Conservation (phyloP, 805 yeast genomes). For the Cyberlindnera mycetangii region DNA sequence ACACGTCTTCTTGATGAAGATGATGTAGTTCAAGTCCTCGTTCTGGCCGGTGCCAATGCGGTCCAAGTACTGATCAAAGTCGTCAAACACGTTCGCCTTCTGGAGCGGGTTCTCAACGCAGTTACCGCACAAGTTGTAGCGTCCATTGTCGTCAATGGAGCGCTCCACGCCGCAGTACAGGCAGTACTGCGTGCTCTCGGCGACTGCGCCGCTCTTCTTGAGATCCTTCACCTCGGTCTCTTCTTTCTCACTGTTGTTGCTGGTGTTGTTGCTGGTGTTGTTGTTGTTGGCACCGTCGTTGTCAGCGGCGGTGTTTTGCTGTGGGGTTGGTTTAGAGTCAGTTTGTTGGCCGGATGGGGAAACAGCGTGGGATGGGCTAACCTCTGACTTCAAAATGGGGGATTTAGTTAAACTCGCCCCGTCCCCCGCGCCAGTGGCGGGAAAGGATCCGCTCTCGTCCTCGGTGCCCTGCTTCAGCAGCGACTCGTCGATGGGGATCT, state of each 20-base stretch:
- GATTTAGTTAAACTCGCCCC: slow-evolving; percentile 21
- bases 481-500: slow-evolving; percentile 23
- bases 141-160: slow-evolving; percentile 27
- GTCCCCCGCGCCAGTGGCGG: slow-evolving; percentile 7
- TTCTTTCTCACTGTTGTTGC: slow-evolving; percentile 2
- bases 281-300: slow-evolving; percentile 7
- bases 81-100: slow-evolving; percentile 24
- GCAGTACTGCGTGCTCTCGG: slow-evolving; percentile 13
- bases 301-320: slow-evolving; percentile 10
- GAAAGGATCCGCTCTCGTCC: slow-evolving; percentile 7
- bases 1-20: slow-evolving; percentile 21
- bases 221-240: background rate
- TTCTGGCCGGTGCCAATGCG: slow-evolving; percentile 18
- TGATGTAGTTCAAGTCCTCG: slow-evolving; percentile 21
- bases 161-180: slow-evolving; percentile 26
- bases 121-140: slow-evolving; percentile 26
- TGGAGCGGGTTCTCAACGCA: slow-evolving; percentile 27
- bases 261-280: slow-evolving; percentile 1
- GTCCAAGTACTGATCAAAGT: slow-evolving; percentile 19
- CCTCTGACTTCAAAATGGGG: slow-evolving; percentile 22
- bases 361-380: slow-evolving; percentile 16
- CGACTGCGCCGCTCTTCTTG: background rate
- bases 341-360: slow-evolving; percentile 13
- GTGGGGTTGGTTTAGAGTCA: slow-evolving; percentile 18
- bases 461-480: slow-evolving; percentile 15